These are phyloP conservation scores for Leishmania gerbilli DNA, from an alignment of 208 protist genomes.

Conservation along the genomic window DNA sequence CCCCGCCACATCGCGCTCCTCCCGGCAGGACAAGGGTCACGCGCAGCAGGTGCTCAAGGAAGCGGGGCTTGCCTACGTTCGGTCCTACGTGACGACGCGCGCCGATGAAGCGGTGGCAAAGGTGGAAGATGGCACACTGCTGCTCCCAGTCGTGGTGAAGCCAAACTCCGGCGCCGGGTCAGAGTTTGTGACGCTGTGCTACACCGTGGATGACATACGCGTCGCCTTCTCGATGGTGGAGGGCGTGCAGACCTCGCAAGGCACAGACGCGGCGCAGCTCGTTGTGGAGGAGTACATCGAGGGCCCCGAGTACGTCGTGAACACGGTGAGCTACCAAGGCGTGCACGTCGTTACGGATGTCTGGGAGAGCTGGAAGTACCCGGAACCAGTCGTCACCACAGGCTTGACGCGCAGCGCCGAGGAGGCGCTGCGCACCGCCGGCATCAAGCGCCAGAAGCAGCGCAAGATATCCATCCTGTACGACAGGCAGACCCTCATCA, in stretches of 20 bases:
- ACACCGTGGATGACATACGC: slow-evolving; percentile 46
- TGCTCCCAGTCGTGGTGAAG: slow-evolving; percentile 85
- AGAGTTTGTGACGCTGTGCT: slow-evolving; percentile 85
- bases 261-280: slow-evolving; percentile 57
- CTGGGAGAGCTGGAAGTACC: slow-evolving; percentile 87
- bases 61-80: slow-evolving; percentile 68
- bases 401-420: slow-evolving; percentile 43
- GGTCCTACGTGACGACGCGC: slow-evolving; percentile 39
- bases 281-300: slow-evolving; percentile 90
- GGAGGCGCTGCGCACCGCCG: slow-evolving; percentile 10
- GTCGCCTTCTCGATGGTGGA: slow-evolving; percentile 52
- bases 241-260: slow-evolving; percentile 46
- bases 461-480: slow-evolving; percentile 68
- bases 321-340: slow-evolving; percentile 75
- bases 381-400: slow-evolving; percentile 41
- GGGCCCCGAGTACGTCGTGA: slow-evolving; percentile 85
- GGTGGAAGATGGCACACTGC: slow-evolving; percentile 32
- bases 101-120: slow-evolving; percentile 32
- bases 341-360: slow-evolving; percentile 85
- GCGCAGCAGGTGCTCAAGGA: slow-evolving; percentile 57
- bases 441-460: slow-evolving; percentile 8
- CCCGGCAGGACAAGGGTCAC: slow-evolving; percentile 68
- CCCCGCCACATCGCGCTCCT: slow-evolving; percentile 48
- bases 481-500: slow-evolving; percentile 74
- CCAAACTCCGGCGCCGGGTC: slow-evolving; percentile 79